Base-by-base conservation (phyloP, 495 filamentous ascomycete genomes). In the Penicillium dipodomyicola region DNA sequence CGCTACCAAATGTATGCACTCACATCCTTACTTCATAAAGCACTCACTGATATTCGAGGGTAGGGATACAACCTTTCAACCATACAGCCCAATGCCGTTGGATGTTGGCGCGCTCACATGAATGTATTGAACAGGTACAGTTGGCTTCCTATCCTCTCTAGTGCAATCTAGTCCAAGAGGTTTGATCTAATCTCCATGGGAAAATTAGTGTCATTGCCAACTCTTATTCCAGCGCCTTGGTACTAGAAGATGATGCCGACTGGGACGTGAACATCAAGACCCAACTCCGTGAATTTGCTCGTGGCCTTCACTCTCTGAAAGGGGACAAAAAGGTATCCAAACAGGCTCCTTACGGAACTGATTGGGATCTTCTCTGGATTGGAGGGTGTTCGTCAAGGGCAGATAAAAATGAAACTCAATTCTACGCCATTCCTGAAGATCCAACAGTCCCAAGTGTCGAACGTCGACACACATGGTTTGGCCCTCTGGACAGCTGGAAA, bases 281-380 rank as follows among this genome's bases (percentile, higher is more conserved):
- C 8, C 82, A 84, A 55, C 69, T 85, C n/a, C 59, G 73, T 57
- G 70, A 83, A 75, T 81, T 81, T 40, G 59, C 75, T 22, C 59
- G 59, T 15, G 66, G 65, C 1, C 49, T 69, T 6, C 63, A 69
- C 22, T 41, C 68, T 9, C 42, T 73, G 14, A 59, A 72, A 54
- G 43, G 54, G 22, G 62, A 61, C 44, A 52, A 52, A 6, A 65
- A 67, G 25, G 48, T 69, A n/a, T 78, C 80, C 2, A 57, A 58
- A 19, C 37, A 65, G 17, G 57, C 62, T 2, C 80, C 82, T 2
- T 86, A 85, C 54, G 83, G 82, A 40, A 74, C 80, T 20, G 70
- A 80, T 58, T 86, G 82, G 83, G 77, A 83, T 58, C 62, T 83
- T 25, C 65, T 84, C 4, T 83, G 81, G 80, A 66, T 83, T 35